phyloP scores from a whole-genome alignment of 2,329 filamentous ascomycete species.

The Trichoderma koningiopsis region DNA sequence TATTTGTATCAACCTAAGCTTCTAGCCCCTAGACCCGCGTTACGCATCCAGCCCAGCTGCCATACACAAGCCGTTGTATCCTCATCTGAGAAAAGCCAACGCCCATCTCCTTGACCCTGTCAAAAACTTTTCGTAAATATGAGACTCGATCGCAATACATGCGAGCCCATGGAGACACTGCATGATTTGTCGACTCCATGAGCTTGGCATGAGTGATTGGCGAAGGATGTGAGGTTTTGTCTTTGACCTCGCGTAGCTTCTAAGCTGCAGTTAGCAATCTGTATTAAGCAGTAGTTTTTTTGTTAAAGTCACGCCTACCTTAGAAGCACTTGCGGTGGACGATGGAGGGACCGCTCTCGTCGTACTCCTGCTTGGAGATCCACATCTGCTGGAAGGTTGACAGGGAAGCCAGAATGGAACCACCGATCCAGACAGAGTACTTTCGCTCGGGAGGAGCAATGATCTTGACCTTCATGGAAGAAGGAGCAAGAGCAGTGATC shows the following conservation, averaged over 20 bases:
- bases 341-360: conserved; percentile 98
- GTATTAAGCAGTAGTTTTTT: not conserved
- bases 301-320: conserved; percentile 54
- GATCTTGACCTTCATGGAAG: conserved; percentile 99
- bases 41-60: conserved; percentile 50
- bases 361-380: conserved; percentile 99
- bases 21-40: conserved; percentile 52
- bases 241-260: conserved; percentile 38
- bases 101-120: conserved; percentile 56
- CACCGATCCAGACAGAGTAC: conserved; percentile 99
- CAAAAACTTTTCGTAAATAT: conserved; percentile 61
- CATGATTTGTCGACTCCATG: conserved; percentile 49
- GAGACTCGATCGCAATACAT: conserved; percentile 54
- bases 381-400: conserved; percentile 99
- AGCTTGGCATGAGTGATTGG: conserved; percentile 45
- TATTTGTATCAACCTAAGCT: conserved; percentile 60
- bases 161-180: conserved; percentile 49
- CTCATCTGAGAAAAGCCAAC: conserved; percentile 51
- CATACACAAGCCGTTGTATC: conserved; percentile 52
- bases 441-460: conserved; percentile 99
- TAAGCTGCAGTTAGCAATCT: conserved; percentile 35
- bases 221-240: conserved; percentile 37
- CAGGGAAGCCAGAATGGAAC: conserved; percentile 98
- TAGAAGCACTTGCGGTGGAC: conserved; percentile 99
- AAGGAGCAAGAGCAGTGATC: conserved; percentile 98